Base-by-base conservation (phyloP, 2,329 filamentous ascomycete species). In the Hypoxylon sp. region DNA sequence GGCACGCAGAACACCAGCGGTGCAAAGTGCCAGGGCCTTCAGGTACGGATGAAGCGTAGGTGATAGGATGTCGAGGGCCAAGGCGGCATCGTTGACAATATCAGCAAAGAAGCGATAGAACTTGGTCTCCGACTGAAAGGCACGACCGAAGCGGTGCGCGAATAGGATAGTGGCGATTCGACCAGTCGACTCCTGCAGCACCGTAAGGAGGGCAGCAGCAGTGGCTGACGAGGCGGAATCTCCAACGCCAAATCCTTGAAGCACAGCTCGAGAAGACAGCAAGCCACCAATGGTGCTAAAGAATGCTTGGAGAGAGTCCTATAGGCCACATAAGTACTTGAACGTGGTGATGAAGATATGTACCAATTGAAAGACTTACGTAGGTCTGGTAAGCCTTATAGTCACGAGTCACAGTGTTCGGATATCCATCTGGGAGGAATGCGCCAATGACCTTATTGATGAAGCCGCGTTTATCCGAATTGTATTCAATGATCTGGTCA, bases 111-210 rank as follows among this genome's bases (percentile, higher is more conserved):
- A 87, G 11, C 91, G 87, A 71, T 92, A 96, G 70, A 83, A 87
- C 70, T 97, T 97, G 75, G 90, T 93, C 68, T 97, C 91, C 2
- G 91, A 90, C 69, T 95, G 91, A 36, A 96, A 87, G 21, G 89
- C 82, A 34, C 88, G 88, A 26, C 91, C 91, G 51, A 93, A 85
- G 31, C 84, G 81, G 69, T 95, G 87, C 1, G 91, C 92, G 69
- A 96, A 96, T 7, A 90, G 71, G 53, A 96, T 96, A 0, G 91
- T 96, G 1, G 90, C 89, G 17, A 96, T 74, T 5, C 91, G 84
- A 6, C 90, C 91, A 54, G 89, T 87, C 40, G 86, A 88, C 60
- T 94, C 89, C 59, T 94, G 90, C 7, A 94, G 75, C 55, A 96
- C 88, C 20, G 89, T 90, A 40, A 96, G 82, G 7, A 96, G 81